Evolutionary conservation across 2,329 filamentous ascomycete species (phyloP).

Genomic region (Nemania sp.): DNA sequence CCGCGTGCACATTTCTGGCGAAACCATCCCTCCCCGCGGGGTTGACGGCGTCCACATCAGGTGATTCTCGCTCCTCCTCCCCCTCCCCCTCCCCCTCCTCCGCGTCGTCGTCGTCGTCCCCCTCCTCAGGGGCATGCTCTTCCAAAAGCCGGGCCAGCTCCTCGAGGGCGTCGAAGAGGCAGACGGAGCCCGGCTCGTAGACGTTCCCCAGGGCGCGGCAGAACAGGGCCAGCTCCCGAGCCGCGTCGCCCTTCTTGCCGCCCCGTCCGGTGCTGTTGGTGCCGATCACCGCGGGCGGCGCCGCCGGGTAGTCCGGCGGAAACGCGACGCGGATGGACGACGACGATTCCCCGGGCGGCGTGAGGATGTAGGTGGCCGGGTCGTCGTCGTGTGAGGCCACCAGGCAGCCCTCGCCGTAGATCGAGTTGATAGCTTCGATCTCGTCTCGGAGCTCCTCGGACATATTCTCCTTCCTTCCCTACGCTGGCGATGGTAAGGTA

Average conservation of each 20-base stretch:
- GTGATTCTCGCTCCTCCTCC: conserved; percentile 28
- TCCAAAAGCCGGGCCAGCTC: conserved; percentile 59
- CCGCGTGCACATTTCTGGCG: conserved; percentile 22
- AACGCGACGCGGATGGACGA: conserved; percentile 70
- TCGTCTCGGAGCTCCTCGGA: conserved; percentile 71
- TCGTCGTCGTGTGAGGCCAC: conserved; percentile 44
- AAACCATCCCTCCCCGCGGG: conserved; percentile 10
- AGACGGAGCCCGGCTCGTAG: conserved; percentile 76
- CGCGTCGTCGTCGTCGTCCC: too few species aligned
- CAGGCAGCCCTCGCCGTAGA: conserved; percentile 74
- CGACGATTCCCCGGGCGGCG: conserved; percentile 63
- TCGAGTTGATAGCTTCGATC: conserved; percentile 81
- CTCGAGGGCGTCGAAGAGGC: conserved; percentile 90
- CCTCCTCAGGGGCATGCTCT: conserved; percentile 38
- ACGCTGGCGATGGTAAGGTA: background rate
- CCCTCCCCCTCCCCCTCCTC: background rate
- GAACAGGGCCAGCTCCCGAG: conserved; percentile 70
- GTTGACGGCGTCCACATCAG: conserved; percentile 26
- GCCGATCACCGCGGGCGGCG: conserved; percentile 73
- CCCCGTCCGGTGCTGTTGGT: conserved; percentile 76
- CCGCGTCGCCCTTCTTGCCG: conserved; percentile 72
- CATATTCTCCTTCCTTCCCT: conserved; percentile 44
- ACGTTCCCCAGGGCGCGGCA: conserved; percentile 67
- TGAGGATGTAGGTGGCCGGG: conserved; percentile 62
- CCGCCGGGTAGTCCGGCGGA: conserved; percentile 72